A percentile compares a stretch with the other conserved stretches of the same genome.
phyloP scores from a whole-genome alignment of 2,329 filamentous ascomycete species.

The Exophiala lecanii-corni region DNA sequence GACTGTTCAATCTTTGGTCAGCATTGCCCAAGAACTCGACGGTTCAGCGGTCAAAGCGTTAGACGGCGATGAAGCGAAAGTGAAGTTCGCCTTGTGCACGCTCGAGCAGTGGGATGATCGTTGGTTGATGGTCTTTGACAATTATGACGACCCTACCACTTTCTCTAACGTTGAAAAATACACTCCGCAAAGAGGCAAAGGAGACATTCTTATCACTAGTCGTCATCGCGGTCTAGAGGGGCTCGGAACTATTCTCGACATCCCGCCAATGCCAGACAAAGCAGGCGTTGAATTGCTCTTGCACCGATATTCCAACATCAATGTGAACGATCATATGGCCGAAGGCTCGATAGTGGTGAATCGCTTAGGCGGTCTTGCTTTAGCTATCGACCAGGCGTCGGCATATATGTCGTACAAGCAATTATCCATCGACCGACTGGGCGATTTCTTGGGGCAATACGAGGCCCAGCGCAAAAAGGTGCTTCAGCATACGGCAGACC shows the following conservation, averaged over 20 bases:
- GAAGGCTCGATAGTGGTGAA: constrained; percentile 1
- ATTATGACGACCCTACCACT: constrained; percentile 3
- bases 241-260: constrained; percentile 4
- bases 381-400: constrained; percentile 7
- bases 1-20: constrained; percentile 2
- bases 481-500: constrained; percentile 4
- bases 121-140: constrained; percentile 9
- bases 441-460: constrained; percentile 1
- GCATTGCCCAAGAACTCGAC: neutral
- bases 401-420: constrained; percentile 3
- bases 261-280: constrained; percentile 3
- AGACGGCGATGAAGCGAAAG: constrained; percentile 1
- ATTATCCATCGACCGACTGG: constrained; percentile 2
- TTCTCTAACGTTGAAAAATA: constrained; percentile 3
- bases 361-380: constrained; percentile 4
- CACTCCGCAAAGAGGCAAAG: constrained; percentile 3
- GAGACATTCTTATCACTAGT: constrained; percentile 6
- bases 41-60: neutral
- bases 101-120: constrained; percentile 5
- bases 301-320: constrained; percentile 3
- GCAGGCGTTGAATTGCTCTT: constrained; percentile 4
- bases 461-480: constrained; percentile 5
- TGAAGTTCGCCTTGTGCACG: constrained; percentile 1
- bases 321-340: constrained; percentile 1
- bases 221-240: constrained; percentile 4